phyloP scores from a whole-genome alignment of 306 rosid genomes.

The Trifolium repens region DNA sequence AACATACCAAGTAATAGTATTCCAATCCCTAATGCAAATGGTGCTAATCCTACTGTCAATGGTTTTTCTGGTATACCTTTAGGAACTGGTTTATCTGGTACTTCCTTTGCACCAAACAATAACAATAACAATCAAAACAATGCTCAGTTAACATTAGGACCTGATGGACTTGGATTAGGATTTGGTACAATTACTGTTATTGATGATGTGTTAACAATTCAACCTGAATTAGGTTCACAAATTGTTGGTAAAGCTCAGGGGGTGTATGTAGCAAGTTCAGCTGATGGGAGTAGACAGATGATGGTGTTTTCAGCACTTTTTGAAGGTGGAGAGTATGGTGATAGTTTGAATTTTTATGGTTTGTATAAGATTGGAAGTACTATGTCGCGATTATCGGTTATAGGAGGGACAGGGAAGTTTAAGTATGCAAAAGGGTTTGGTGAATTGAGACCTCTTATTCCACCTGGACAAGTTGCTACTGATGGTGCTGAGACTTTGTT shows the following conservation, averaged over 20 bases:
- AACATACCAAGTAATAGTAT: constrained; percentile 56
- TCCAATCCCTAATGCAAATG: constrained; percentile 83
- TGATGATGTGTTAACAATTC: background rate
- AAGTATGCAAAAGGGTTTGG: constrained; percentile 70
- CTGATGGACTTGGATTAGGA: constrained; percentile 14
- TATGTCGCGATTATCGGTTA: background rate
- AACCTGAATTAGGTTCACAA: background rate
- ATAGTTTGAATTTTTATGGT: constrained; percentile 14
- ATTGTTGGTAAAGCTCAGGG: constrained; percentile 1
- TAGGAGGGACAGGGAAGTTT: constrained; percentile 81
- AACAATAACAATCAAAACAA: background rate
- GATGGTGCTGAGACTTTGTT: constrained; percentile 8
- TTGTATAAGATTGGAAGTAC: constrained; percentile 13
- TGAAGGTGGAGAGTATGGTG: constrained; percentile 10
- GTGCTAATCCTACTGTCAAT: constrained; percentile 78
- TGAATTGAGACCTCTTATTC: constrained; percentile 47
- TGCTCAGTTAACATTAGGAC: background rate
- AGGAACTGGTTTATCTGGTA: constrained; percentile 78
- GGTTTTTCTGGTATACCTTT: constrained; percentile 76
- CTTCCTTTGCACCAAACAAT: constrained; percentile 59
- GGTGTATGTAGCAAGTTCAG: constrained; percentile 1
- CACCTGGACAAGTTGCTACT: constrained; percentile 8
- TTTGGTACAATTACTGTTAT: constrained; percentile 13
- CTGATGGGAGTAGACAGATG: constrained; percentile 11
- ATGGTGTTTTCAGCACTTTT: background rate